Conservation (phyloP, 306 rosid genomes). For the Neltuma alba region DNA sequence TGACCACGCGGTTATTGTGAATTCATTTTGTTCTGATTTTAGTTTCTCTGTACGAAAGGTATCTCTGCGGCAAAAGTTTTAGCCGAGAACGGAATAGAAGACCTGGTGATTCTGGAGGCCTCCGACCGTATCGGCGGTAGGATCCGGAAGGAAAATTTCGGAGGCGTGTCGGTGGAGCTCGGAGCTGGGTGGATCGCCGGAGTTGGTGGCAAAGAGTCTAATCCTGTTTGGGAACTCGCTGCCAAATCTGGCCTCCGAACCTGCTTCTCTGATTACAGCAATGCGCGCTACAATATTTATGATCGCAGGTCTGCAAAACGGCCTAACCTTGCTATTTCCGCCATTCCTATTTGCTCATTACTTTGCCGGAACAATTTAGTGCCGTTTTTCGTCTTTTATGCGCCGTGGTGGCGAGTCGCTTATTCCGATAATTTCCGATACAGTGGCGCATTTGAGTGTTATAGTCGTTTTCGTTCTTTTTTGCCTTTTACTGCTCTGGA, state of each 20-base stretch:
- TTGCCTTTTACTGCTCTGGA: background rate
- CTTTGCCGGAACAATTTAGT: background rate
- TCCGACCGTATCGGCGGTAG: slow-evolving; percentile 96
- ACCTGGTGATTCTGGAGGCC: slow-evolving; percentile 81
- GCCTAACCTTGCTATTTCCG: background rate
- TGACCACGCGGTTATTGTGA: background rate
- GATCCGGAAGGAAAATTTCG: slow-evolving; percentile 77
- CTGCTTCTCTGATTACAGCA: slow-evolving; percentile 88
- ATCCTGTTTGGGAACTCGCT: slow-evolving; percentile 96
- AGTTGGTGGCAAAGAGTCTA: slow-evolving; percentile 76
- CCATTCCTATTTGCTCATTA: background rate
- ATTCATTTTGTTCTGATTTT: slow-evolving; percentile 23
- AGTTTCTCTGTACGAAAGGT: slow-evolving; percentile 45
- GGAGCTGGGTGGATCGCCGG: slow-evolving; percentile 99
- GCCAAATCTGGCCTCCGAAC: slow-evolving; percentile 68
- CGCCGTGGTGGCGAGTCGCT: slow-evolving; percentile 1
- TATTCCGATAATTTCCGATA: background rate
- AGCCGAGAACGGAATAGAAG: slow-evolving; percentile 73
- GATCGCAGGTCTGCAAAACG: slow-evolving; percentile 65
- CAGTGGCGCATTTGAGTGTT: slow-evolving; percentile 9
- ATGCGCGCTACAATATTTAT: slow-evolving; percentile 89
- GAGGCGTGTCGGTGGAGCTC: slow-evolving; percentile 85
- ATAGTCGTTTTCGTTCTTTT: background rate
- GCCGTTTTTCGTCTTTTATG: background rate
- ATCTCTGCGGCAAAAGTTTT: slow-evolving; percentile 82